Evolutionary conservation across 2,329 filamentous ascomycete genomes (phyloP).

Genomic region (Stemphylium lycopersici): DNA sequence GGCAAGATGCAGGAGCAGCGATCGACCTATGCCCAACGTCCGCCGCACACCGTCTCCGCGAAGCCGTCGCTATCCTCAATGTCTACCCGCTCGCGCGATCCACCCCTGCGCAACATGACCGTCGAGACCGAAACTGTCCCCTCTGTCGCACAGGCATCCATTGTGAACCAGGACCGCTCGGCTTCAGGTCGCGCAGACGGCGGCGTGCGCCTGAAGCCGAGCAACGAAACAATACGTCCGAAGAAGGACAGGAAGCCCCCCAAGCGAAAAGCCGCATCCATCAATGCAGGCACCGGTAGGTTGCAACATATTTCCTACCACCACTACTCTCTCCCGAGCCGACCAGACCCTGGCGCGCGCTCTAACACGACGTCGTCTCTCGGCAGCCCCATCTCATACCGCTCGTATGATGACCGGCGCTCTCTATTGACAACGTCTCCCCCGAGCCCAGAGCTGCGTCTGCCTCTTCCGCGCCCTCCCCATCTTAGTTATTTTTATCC

Average conservation of each 20-base stretch:
- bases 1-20: slow-evolving; percentile 53
- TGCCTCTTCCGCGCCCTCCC: slow-evolving; percentile 29
- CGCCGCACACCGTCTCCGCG: slow-evolving; percentile 58
- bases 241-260: slow-evolving; percentile 90
- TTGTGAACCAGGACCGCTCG: slow-evolving; percentile 63
- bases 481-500: slow-evolving; percentile 44
- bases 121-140: slow-evolving; percentile 96
- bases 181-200: slow-evolving; percentile 69
- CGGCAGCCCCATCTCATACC: slow-evolving; percentile 39
- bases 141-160: slow-evolving; percentile 83
- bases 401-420: slow-evolving; percentile 40
- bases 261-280: slow-evolving; percentile 73
- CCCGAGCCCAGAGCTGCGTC: slow-evolving; percentile 37
- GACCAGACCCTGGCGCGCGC: slow-evolving; percentile 32
- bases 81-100: slow-evolving; percentile 69
- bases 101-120: slow-evolving; percentile 88
- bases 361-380: slow-evolving; percentile 36
- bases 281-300: slow-evolving; percentile 77
- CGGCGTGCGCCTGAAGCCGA: slow-evolving; percentile 83
- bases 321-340: slow-evolving; percentile 37
- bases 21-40: slow-evolving; percentile 50
- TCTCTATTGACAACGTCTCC: slow-evolving; percentile 33
- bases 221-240: slow-evolving; percentile 93
- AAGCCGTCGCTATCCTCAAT: slow-evolving; percentile 74
- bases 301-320: slow-evolving; percentile 47